Evolutionary conservation across 345 rosid species (phyloP).

Genomic region (Dovyalis caffra): DNA sequence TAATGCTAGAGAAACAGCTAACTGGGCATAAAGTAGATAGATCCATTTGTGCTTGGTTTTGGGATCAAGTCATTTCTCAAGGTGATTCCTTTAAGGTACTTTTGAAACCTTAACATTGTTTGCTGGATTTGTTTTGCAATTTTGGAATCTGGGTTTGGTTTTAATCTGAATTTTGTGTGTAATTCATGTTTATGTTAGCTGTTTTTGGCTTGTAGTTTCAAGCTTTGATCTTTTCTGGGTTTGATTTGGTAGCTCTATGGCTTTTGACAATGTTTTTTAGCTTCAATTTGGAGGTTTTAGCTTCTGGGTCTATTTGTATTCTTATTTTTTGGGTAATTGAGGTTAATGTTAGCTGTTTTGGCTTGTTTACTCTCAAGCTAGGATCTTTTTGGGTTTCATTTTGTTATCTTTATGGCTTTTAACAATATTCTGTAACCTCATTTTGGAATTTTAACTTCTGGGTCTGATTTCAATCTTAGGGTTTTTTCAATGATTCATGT

Average conservation of each 20-base stretch:
- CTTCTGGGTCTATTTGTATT: slow-evolving; percentile 7
- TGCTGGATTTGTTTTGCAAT: neutral
- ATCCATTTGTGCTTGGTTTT: slow-evolving; percentile 91
- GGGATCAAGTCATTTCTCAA: slow-evolving; percentile 78
- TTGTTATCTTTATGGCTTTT: neutral
- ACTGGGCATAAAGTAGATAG: slow-evolving; percentile 94
- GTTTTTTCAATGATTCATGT: slow-evolving; percentile 4
- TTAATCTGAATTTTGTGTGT: neutral
- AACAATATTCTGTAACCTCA: neutral
- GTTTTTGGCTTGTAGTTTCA: neutral
- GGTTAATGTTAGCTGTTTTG: neutral
- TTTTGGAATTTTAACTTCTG: neutral
- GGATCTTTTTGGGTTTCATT: neutral
- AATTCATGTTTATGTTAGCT: slow-evolving; percentile 5
- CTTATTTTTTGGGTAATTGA: slow-evolving; percentile 6
- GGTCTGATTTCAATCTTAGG: slow-evolving; percentile 10
- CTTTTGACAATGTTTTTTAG: neutral
- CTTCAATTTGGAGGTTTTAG: neutral
- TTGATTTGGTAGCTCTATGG: neutral
- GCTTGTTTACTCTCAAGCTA: neutral
- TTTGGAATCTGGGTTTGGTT: slow-evolving; percentile 9
- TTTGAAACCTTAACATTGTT: neutral
- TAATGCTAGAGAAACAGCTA: slow-evolving; percentile 95
- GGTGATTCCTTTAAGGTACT: slow-evolving; percentile 71
- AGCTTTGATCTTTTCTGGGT: neutral